These are phyloP conservation scores for Gardenia jasminoides DNA, from an alignment of 257 asterid genomes.

Conservation along the genomic window DNA sequence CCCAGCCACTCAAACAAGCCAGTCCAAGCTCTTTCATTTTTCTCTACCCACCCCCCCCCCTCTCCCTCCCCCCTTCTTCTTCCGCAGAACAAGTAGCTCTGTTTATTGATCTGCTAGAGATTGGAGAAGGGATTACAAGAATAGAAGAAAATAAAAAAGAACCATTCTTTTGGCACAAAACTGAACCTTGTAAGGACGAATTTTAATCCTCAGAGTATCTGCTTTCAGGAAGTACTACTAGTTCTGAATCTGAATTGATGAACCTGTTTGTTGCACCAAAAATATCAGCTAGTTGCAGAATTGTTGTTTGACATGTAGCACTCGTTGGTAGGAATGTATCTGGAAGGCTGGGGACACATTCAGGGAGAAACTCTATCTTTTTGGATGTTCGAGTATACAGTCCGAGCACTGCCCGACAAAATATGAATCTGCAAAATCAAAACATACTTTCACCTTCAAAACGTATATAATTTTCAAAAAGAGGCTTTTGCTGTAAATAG, in stretches of 20 bases:
- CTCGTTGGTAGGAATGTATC: constrained; percentile 56
- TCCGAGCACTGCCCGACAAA: constrained; percentile 69
- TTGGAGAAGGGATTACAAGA: not conserved
- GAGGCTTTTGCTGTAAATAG: not conserved
- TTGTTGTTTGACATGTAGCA: constrained; percentile 49
- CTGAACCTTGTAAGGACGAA: not conserved
- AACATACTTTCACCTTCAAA: constrained; percentile 4
- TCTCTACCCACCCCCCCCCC: too few species aligned
- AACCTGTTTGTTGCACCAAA: constrained; percentile 63
- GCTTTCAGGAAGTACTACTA: constrained; percentile 23
- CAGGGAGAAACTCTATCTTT: constrained; percentile 67
- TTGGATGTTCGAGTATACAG: constrained; percentile 45
- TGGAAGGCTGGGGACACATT: constrained; percentile 78
- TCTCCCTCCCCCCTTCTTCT: not conserved
- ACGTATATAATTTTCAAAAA: not conserved
- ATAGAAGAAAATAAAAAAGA: not conserved
- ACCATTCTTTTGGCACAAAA: not conserved
- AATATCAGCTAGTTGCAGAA: constrained; percentile 55
- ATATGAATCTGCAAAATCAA: constrained; percentile 65
- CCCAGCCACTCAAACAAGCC: not conserved
- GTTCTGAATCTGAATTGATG: constrained; percentile 45
- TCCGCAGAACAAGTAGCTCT: not conserved
- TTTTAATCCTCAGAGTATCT: constrained; percentile 1
- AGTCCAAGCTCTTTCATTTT: not conserved
- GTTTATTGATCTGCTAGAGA: not conserved